Percentiles rank a stretch among this genome's conserved stretches.
Conservation (phyloP, 768 basidiomycete genomes). For the Pilatotrama ljubarskyi region DNA sequence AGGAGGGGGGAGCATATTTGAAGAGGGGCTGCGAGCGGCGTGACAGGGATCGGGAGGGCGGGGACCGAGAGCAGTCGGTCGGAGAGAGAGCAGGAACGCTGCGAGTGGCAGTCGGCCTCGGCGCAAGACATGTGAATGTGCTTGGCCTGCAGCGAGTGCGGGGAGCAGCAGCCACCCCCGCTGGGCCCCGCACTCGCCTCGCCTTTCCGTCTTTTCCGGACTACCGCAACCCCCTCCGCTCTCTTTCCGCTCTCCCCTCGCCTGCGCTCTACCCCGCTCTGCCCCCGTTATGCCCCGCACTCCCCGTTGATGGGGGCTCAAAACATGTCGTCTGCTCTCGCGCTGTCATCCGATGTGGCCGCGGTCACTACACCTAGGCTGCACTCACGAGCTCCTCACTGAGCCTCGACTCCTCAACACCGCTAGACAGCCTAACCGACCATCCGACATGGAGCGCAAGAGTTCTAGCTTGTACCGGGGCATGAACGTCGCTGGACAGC, state of each 20-base stretch:
- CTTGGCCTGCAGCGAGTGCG: neutral
- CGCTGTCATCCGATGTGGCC: neutral
- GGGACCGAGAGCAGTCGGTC: no score
- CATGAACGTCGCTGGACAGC: no score
- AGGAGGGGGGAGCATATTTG: neutral
- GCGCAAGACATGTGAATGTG: slow-evolving; percentile 9
- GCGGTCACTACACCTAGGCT: neutral
- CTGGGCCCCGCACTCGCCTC: neutral
- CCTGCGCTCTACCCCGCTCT: slow-evolving; percentile 6
- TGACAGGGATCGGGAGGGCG: neutral
- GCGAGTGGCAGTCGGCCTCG: neutral
- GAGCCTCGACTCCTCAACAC: no score
- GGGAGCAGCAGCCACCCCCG: neutral
- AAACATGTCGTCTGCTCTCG: neutral
- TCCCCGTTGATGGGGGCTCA: neutral
- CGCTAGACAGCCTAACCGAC: neutral
- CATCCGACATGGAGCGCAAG: no score
- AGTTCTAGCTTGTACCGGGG: no score
- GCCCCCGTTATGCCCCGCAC: slow-evolving; percentile 5
- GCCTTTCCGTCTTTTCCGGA: slow-evolving; percentile 2
- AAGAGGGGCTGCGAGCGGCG: neutral
- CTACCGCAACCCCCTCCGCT: slow-evolving; percentile 9
- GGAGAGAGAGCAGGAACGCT: neutral
- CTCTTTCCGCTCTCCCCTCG: slow-evolving; percentile 9
- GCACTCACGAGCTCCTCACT: no score